Conservation (phyloP, 345 rosid genomes). For the Mallotus nudiflorus region DNA sequence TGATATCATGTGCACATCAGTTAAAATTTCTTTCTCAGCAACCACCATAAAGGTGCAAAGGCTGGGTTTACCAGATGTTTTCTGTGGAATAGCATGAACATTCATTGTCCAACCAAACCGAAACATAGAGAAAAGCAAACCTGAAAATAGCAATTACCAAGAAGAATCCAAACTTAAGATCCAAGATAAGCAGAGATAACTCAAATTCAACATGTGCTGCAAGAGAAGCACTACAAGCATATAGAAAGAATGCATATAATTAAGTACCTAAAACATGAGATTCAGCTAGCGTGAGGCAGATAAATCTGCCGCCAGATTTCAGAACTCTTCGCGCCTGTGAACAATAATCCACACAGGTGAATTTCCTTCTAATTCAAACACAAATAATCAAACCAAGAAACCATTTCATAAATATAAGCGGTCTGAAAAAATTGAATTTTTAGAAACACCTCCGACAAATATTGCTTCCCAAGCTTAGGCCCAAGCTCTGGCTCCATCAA, state of each 20-base stretch:
- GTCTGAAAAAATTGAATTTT: slow-evolving; percentile 5
- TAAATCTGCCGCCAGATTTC: slow-evolving; percentile 69
- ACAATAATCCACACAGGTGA: slow-evolving; percentile 8
- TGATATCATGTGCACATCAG: slow-evolving; percentile 47
- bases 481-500: slow-evolving; percentile 94
- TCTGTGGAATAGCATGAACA: slow-evolving; percentile 59
- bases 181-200: neutral
- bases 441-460: slow-evolving; percentile 69
- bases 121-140: slow-evolving; percentile 74
- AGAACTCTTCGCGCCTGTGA: slow-evolving; percentile 76
- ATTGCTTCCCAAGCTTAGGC: slow-evolving; percentile 62
- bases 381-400: neutral
- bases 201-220: neutral
- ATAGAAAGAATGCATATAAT: neutral
- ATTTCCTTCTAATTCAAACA: neutral
- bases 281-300: slow-evolving; percentile 85
- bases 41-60: slow-evolving; percentile 79
- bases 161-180: neutral
- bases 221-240: too few relatives aligned
- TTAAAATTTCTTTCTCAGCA: slow-evolving; percentile 59
- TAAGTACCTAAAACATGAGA: slow-evolving; percentile 84
- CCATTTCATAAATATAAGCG: neutral
- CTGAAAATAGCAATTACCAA: slow-evolving; percentile 39
- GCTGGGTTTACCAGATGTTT: slow-evolving; percentile 45
- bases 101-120: slow-evolving; percentile 84